Evolutionary conservation across 129 eudicot species (phyloP), one percentile per base, ranked within the genome.

Genomic region (Tanacetum coccineum): DNA sequence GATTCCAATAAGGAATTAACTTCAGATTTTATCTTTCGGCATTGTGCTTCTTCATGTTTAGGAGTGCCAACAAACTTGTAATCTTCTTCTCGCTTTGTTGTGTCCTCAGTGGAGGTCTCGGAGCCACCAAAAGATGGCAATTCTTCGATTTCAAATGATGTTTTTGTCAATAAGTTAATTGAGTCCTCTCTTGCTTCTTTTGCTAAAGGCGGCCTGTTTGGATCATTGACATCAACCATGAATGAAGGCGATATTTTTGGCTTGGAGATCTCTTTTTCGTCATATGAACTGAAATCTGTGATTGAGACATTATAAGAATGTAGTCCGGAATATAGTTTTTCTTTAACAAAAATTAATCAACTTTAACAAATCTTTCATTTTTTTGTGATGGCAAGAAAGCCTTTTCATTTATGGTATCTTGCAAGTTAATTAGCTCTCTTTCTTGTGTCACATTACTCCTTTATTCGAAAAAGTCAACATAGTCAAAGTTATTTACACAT

Each of bases 81-180:
- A 61, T 76, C 80, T 70, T 71, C 76, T 50, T 79, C 80, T 0
- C 69, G 36, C 70, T 76, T 81, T 40, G 69, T 59, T 19, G 82
- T 76, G 67, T 81, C 83, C 49, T 73, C 81, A 1, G 78, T 82
- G 26, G 91, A 82, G 66, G 86, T 58, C 45, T 81, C 84, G 1
- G 87, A 85, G 48, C 84, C 72, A 67, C 84, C 72, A 67, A 75
- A 81, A 7, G 69, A 73, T 13, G 82, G 85, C 28, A 80, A 51
- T 57, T 82, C 87, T 64, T 79, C 77, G 30, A 85, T 80, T 68
- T 82, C 85, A 15, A 75, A 79, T 12, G 85, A 70, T 13, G 81
- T 60, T 62, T 76, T 82, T 4, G 72, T 79, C 8, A 84, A 72
- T 65, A 64, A 76, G 64, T 62, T 71, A 73, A 39, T 62, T 1